Conservation (phyloP, 345 rosid species). For the Melaleuca alternifolia region DNA sequence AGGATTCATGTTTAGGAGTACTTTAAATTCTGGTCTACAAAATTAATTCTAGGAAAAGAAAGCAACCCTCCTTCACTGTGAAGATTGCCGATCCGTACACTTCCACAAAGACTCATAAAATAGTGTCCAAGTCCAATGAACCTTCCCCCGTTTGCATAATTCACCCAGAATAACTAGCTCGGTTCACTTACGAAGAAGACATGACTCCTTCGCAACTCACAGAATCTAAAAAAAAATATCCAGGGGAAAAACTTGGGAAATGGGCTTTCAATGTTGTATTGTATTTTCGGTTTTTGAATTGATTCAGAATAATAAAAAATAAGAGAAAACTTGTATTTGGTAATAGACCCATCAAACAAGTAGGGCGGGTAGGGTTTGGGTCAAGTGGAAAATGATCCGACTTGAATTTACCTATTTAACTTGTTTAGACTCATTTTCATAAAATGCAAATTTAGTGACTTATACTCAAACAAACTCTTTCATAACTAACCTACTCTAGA, state of each 20-base stretch:
- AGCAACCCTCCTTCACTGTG: background rate
- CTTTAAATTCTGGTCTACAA: background rate
- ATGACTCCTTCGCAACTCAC: background rate
- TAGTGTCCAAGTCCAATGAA: slow-evolving; percentile 1
- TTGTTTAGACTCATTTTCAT: no score
- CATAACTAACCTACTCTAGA: no score
- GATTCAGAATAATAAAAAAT: no score
- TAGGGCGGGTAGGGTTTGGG: no score
- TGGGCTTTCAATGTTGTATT: no score
- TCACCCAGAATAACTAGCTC: background rate
- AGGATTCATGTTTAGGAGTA: background rate
- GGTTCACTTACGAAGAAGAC: background rate
- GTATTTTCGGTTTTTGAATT: no score
- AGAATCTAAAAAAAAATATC: background rate
- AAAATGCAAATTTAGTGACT: no score
- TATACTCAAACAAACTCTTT: no score
- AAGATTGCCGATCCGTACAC: background rate
- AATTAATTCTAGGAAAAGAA: background rate
- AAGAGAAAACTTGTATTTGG: no score
- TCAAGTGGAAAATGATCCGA: no score
- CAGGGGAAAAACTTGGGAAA: background rate
- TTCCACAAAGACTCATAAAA: background rate
- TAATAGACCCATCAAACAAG: no score
- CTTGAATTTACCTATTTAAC: no score
- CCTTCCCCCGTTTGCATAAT: background rate